These are phyloP conservation scores for Kalmusia sp. DNA, from an alignment of 2,329 filamentous ascomycete genomes.

Conservation along the genomic window DNA sequence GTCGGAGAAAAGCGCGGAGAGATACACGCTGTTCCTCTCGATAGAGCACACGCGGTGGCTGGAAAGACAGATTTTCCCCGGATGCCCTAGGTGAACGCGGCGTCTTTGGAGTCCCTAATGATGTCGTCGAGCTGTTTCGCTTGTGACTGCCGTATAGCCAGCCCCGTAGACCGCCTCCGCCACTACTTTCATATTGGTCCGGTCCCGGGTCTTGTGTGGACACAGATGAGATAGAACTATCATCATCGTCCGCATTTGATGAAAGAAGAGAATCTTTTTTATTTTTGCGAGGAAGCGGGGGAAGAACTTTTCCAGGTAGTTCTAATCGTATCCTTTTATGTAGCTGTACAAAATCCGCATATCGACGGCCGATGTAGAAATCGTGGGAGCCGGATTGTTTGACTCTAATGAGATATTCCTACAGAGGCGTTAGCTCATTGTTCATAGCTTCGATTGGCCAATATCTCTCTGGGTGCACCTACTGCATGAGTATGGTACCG, in stretches of 20 bases:
- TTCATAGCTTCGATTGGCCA: not conserved
- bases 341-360: conserved; percentile 84
- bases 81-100: conserved; percentile 42
- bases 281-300: conserved; percentile 89
- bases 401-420: conserved; percentile 91
- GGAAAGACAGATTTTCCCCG: conserved; percentile 37
- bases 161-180: conserved; percentile 50
- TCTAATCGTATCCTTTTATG: conserved; percentile 82
- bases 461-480: conserved; percentile 45
- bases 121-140: conserved; percentile 50
- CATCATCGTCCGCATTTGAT: conserved; percentile 69
- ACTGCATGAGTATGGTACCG: conserved; percentile 91
- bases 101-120: conserved; percentile 30
- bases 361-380: conserved; percentile 81
- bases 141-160: conserved; percentile 53
- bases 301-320: conserved; percentile 87
- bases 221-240: conserved; percentile 79
- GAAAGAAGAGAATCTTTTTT: conserved; percentile 73
- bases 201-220: conserved; percentile 69
- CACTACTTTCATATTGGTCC: conserved; percentile 43
- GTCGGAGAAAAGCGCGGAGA: conserved; percentile 86
- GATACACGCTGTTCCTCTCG: conserved; percentile 92
- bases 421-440: conserved; percentile 8
- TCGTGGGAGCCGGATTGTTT: conserved; percentile 79
- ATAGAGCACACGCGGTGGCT: conserved; percentile 68